Base-by-base conservation (phyloP, 805 yeast species). In the Yamadazyma takamatsuzukensis region DNA sequence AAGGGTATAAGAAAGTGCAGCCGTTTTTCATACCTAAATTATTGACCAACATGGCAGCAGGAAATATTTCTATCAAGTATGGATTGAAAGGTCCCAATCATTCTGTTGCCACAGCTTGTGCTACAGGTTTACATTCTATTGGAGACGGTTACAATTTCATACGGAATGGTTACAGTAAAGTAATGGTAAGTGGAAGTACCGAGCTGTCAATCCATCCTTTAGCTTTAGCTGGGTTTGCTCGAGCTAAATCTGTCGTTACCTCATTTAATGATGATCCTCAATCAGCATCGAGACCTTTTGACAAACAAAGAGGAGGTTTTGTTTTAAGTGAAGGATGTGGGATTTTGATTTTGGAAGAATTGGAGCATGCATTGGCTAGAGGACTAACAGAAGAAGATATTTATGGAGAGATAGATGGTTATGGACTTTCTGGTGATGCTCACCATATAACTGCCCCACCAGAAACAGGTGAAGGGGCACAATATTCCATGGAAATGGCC, bases 301-400 rank as follows among this genome's bases (percentile, higher is more conserved):
- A 93, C 51, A 53, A 54, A 10, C 58, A 64, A 2, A 61, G 99
- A 39, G 72, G 70, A 36, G 99, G 99, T 3, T 93, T 93, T 59
- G 96, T 93, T 0, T 67, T 93, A 19, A 81, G 96, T 18, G 99
- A 93, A 64, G 99, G 99, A 2, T 69, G 90, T 12, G 97, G 96
- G 3, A 72, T 86, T 1, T 41, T 94, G 25, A 64, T 90, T 0
- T 53, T 93, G 24, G 97, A 93, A 54, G 76, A 74, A 11, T 62
- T 84, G 37, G 80, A 83, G 21, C 93, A 83, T 57, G 97, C 97
- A 0, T 40, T 65, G 23, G 52, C 49, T 1, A 68, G 95, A 44
- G 80, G 80, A 2, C 57, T 58, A 6, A 55, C 56, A 5, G 77
- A 78, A 4, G 40, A 55, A 5, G 61, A 67, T 1, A 81, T 93